These are phyloP conservation scores for Hemisphaericaspora xylanilytica DNA, from an alignment of 1,139 yeast genomes.

Conservation along the genomic window DNA sequence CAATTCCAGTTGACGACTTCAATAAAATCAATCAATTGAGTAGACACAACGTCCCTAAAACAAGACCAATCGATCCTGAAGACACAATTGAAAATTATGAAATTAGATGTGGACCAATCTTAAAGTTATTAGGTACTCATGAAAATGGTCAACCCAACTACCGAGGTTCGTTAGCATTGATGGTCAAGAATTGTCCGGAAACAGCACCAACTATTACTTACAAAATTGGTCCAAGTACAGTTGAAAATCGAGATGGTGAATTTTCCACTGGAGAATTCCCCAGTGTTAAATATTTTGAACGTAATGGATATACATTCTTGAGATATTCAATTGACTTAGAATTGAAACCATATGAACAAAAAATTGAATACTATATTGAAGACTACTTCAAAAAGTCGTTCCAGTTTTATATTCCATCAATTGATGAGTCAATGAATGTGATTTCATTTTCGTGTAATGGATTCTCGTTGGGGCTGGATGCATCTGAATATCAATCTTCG, in stretches of 20 bases:
- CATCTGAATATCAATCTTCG: conserved; percentile 64
- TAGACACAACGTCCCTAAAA: conserved; percentile 18
- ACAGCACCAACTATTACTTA: conserved; percentile 38
- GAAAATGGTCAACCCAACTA: conserved; percentile 48
- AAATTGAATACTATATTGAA: conserved; percentile 59
- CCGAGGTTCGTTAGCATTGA: conserved; percentile 64
- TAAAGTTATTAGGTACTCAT: conserved; percentile 63
- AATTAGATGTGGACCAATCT: conserved; percentile 73
- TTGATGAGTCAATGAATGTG: conserved; percentile 66
- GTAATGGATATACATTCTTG: conserved; percentile 54
- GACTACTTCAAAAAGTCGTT: conserved; percentile 35
- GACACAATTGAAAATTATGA: conserved; percentile 36
- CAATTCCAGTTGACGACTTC: conserved; percentile 33
- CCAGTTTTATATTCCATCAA: conserved; percentile 59
- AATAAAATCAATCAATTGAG: conserved; percentile 23
- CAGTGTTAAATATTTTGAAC: conserved; percentile 37
- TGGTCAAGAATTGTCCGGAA: conserved; percentile 42
- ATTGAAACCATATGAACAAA: conserved; percentile 51
- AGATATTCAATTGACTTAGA: conserved; percentile 56
- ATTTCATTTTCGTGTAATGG: conserved; percentile 90
- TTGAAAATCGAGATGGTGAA: conserved; percentile 10
- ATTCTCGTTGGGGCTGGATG: conserved; percentile 74
- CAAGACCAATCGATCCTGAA: conserved; percentile 13
- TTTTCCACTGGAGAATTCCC: conserved; percentile 44
- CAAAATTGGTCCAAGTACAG: conserved; percentile 36